Evolutionary conservation across 306 rosid genomes (phyloP).

Genomic region (Abrus precatorius): DNA sequence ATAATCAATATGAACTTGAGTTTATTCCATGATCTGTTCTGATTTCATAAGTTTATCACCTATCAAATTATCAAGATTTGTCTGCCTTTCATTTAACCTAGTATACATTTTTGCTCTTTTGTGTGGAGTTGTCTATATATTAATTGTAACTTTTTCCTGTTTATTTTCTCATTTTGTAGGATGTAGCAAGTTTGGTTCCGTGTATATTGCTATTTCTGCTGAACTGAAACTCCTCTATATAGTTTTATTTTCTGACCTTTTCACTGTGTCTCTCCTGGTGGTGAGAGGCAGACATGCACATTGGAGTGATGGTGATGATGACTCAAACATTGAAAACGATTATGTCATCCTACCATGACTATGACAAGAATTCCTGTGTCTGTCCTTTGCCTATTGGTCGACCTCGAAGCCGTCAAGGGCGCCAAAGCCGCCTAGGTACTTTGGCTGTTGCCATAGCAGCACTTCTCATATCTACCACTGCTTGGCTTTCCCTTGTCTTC

Average conservation of each 20-base stretch:
- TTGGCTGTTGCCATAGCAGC: slow-evolving; percentile 64
- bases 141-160: slow-evolving; percentile 40
- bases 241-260: slow-evolving; percentile 32
- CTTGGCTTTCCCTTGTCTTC: slow-evolving; percentile 78
- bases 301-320: slow-evolving; percentile 59
- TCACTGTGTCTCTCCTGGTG: slow-evolving; percentile 34
- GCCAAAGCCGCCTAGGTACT: slow-evolving; percentile 59
- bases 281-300: slow-evolving; percentile 51
- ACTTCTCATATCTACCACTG: slow-evolving; percentile 66
- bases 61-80: background rate
- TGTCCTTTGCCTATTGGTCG: slow-evolving; percentile 48
- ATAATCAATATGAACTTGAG: slow-evolving; percentile 19
- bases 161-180: slow-evolving; percentile 43
- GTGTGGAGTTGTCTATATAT: background rate
- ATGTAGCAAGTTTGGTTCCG: slow-evolving; percentile 43
- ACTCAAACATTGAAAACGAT: slow-evolving; percentile 55
- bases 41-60: background rate
- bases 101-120: slow-evolving; percentile 1
- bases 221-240: slow-evolving; percentile 26
- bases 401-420: slow-evolving; percentile 54
- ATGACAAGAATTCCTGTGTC: slow-evolving; percentile 49
- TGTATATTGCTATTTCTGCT: slow-evolving; percentile 24
- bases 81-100: background rate
- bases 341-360: slow-evolving; percentile 51
- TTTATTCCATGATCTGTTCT: slow-evolving; percentile 16